Evolutionary conservation across 208 protist genomes (phyloP).

Genomic region (Trypanosoma mega): DNA sequence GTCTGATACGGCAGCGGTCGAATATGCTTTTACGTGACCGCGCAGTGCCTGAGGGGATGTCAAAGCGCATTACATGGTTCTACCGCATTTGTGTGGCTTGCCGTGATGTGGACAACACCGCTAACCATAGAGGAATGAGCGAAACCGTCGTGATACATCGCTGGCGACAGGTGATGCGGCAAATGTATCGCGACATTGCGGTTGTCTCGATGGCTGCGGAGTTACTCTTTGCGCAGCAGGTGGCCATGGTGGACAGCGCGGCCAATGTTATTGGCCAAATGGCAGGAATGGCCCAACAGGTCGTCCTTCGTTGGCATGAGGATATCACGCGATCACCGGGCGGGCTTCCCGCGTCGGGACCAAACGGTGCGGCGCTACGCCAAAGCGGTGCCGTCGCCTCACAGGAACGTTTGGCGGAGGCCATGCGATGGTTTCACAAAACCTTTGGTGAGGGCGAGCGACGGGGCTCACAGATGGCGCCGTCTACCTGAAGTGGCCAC

Average conservation of each 20-base stretch:
- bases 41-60: neutral
- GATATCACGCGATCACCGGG: too few species aligned
- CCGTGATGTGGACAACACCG: conserved; percentile 9
- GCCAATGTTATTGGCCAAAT: conserved; percentile 20
- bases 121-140: too few species aligned
- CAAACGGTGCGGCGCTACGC: too few species aligned
- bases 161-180: conserved; percentile 11
- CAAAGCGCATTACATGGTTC: conserved; percentile 33
- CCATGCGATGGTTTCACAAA: conserved; percentile 41
- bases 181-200: conserved; percentile 32
- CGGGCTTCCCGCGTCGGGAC: too few species aligned
- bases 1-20: conserved; percentile 22
- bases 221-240: conserved; percentile 21
- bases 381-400: conserved; percentile 21
- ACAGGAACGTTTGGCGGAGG: conserved; percentile 13
- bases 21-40: conserved; percentile 19
- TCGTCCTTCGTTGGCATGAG: conserved; percentile 32
- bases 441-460: conserved; percentile 18
- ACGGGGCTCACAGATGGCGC: neutral
- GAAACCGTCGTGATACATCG: neutral
- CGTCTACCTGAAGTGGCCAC: conserved; percentile 1
- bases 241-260: neutral
- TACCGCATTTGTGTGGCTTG: conserved; percentile 33
- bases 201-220: conserved; percentile 30
- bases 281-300: conserved; percentile 30